phyloP scores from a whole-genome alignment of 108 stramenopile species.

The Nannochloropsis salina region DNA sequence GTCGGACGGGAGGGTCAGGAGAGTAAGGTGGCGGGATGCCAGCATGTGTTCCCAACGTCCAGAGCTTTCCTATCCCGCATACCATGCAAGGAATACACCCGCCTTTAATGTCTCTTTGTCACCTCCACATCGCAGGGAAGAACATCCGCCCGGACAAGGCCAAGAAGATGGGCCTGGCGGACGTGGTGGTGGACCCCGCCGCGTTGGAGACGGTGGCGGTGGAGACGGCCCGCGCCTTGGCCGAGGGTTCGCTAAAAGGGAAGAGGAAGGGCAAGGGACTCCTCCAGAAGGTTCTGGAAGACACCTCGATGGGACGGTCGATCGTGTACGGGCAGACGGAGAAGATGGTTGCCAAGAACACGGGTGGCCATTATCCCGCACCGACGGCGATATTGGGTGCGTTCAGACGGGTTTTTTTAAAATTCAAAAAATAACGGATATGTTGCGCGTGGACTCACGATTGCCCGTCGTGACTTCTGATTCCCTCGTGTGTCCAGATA shows the following conservation, averaged over 20 bases:
- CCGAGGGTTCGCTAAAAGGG: constrained; percentile 71
- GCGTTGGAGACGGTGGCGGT: constrained; percentile 79
- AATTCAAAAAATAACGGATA: neutral
- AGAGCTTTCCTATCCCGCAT: too few species aligned
- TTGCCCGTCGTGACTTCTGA: too few species aligned
- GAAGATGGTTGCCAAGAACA: constrained; percentile 84
- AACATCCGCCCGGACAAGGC: constrained; percentile 90
- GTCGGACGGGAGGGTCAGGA: too few species aligned
- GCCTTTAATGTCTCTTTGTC: neutral
- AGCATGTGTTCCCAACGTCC: too few species aligned
- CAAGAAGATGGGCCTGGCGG: constrained; percentile 95
- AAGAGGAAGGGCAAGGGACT: constrained; percentile 73
- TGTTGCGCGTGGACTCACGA: neutral
- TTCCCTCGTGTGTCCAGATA: neutral
- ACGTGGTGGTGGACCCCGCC: constrained; percentile 73
- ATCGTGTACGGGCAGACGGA: constrained; percentile 68
- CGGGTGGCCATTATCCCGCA: constrained; percentile 90
- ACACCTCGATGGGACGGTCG: constrained; percentile 72
- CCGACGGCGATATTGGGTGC: constrained; percentile 79
- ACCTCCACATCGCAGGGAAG: constrained; percentile 63
- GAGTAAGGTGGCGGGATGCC: too few species aligned
- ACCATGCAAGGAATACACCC: too few species aligned
- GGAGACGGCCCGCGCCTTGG: constrained; percentile 69
- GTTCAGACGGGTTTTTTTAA: neutral
- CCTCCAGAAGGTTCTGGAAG: constrained; percentile 77